A percentile compares a stretch with the other conserved stretches of the same genome.
Evolutionary conservation across 2,329 filamentous ascomycete species (phyloP).

Genomic region (Xylariaceae sp.): DNA sequence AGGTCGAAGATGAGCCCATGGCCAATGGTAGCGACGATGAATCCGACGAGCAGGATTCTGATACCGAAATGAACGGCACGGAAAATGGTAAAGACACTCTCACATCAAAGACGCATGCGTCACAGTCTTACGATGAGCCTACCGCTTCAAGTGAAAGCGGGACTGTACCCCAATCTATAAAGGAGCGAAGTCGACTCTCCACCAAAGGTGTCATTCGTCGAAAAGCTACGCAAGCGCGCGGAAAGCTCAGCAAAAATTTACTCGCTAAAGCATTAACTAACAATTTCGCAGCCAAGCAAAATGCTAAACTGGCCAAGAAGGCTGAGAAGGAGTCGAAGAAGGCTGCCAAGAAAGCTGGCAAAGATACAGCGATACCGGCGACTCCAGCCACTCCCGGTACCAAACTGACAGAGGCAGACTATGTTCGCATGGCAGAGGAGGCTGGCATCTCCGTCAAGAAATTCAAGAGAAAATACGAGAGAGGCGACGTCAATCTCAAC

Average conservation of each 20-base stretch:
- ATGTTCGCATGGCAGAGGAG: constrained; percentile 57
- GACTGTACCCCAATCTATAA: constrained; percentile 10
- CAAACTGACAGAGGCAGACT: constrained; percentile 53
- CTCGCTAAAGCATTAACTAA: constrained; percentile 21
- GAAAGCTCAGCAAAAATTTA: constrained; percentile 21
- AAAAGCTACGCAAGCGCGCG: constrained; percentile 28
- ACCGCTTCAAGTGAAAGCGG: constrained; percentile 24
- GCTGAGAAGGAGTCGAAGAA: constrained; percentile 37
- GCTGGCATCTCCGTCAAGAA: constrained; percentile 69
- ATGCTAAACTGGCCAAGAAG: constrained; percentile 33
- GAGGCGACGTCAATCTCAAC: constrained; percentile 67
- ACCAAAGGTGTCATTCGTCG: constrained; percentile 13
- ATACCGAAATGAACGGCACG: constrained; percentile 33
- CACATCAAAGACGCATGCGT: constrained; percentile 1
- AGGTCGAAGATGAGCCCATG: constrained; percentile 39
- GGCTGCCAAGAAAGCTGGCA: constrained; percentile 32
- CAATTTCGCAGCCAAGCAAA: constrained; percentile 30
- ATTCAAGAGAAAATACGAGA: constrained; percentile 74
- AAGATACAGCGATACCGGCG: constrained; percentile 33
- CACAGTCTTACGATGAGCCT: constrained; percentile 9
- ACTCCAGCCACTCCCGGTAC: constrained; percentile 27
- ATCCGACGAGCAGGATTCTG: constrained; percentile 35
- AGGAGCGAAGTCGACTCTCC: constrained; percentile 4
- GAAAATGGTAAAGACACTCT: constrained; percentile 26
- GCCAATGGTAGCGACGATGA: constrained; percentile 43